Conservation (phyloP, 192 early-diverging fungal species). For the Coemansia sp. region DNA sequence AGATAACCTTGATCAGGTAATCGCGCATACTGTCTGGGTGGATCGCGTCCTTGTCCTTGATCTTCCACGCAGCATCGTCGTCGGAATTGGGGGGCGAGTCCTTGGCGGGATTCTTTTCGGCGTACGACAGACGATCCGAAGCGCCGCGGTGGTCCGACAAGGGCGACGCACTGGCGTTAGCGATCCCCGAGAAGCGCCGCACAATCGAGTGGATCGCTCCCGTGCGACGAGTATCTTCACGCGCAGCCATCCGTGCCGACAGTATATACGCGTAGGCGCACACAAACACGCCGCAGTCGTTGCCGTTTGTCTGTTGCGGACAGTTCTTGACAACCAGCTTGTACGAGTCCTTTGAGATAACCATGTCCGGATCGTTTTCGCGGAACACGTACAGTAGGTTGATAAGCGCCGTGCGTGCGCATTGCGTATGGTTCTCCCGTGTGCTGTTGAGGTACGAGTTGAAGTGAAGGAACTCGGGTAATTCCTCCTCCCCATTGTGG, state of each 20-base stretch:
- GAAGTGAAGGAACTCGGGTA: constrained; percentile 54
- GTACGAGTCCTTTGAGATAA: constrained; percentile 47
- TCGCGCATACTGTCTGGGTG: constrained; percentile 38
- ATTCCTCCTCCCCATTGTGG: background rate
- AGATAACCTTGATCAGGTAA: constrained; percentile 38
- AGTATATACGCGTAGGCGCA: constrained; percentile 50
- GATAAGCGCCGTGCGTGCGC: constrained; percentile 47
- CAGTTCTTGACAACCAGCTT: constrained; percentile 50
- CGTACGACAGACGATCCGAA: constrained; percentile 22
- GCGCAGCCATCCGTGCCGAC: constrained; percentile 26
- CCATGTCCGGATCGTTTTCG: constrained; percentile 42
- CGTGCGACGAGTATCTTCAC: constrained; percentile 7
- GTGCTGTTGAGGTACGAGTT: constrained; percentile 51
- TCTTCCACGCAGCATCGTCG: constrained; percentile 39
- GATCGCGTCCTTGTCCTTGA: constrained; percentile 48
- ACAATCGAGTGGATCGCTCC: constrained; percentile 25
- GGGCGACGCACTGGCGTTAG: constrained; percentile 11
- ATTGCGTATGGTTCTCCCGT: constrained; percentile 46
- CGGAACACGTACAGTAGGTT: constrained; percentile 49
- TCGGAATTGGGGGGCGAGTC: constrained; percentile 6
- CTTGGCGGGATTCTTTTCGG: constrained; percentile 15
- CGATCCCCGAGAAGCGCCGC: constrained; percentile 19
- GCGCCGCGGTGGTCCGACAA: background rate
- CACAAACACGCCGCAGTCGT: constrained; percentile 50
- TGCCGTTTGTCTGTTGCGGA: constrained; percentile 48